A percentile compares a stretch with the other conserved stretches of the same genome.
Conservation (phyloP, 1,139 yeast genomes). For the Diutina rugosa region DNA sequence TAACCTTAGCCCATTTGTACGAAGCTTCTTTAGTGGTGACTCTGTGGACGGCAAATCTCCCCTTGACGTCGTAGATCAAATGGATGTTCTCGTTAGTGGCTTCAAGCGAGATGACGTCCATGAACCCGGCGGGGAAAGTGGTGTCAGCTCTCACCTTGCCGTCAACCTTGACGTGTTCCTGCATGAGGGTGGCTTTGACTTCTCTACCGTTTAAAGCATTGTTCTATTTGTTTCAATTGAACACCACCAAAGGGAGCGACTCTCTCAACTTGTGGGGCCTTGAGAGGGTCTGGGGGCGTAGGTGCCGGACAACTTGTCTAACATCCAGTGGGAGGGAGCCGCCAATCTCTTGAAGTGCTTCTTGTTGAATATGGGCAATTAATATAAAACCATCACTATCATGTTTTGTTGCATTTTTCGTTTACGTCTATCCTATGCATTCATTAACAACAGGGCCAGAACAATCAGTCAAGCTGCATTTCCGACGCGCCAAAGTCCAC, state of each 20-base stretch:
- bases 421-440: neutral
- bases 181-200: slow-evolving; percentile 91
- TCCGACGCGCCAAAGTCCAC: slow-evolving; percentile 10
- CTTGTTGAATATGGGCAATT: slow-evolving; percentile 34
- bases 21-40: too few species aligned
- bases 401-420: neutral
- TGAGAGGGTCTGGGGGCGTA: slow-evolving; percentile 99
- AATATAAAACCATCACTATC: too few species aligned
- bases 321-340: slow-evolving; percentile 99
- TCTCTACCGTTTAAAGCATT: slow-evolving; percentile 99
- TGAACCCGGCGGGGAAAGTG: slow-evolving; percentile 99
- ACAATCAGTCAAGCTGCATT: slow-evolving; percentile 6
- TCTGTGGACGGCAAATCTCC: too few species aligned
- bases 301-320: slow-evolving; percentile 99
- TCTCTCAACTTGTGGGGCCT: slow-evolving; percentile 99
- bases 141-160: too few species aligned
- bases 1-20: too few species aligned
- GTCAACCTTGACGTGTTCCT: too few species aligned
- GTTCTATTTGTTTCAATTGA: slow-evolving; percentile 98
- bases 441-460: neutral
- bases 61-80: too few species aligned
- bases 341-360: slow-evolving; percentile 97
- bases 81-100: too few species aligned
- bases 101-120: slow-evolving; percentile 66
- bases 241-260: slow-evolving; percentile 94